Conservation (phyloP, 257 asterid species). For the Forsythia suspensa region DNA sequence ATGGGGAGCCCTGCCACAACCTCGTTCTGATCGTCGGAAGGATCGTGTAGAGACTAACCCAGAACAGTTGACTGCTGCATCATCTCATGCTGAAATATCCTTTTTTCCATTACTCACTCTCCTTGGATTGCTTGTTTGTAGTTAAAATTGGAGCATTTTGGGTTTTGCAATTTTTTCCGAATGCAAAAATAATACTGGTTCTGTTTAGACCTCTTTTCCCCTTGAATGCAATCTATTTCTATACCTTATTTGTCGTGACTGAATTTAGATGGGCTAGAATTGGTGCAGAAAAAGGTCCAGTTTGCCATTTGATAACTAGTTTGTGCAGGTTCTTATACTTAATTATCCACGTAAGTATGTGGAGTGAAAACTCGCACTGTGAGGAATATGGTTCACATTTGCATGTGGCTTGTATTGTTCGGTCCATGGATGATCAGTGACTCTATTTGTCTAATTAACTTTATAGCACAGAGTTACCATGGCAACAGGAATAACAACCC, state of each 20-base stretch:
- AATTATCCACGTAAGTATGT: not conserved
- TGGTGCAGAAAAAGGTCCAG: not conserved
- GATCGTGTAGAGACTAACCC: conserved; percentile 99
- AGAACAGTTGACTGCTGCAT: conserved; percentile 98
- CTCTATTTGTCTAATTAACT: conserved; percentile 58
- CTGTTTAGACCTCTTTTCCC: not conserved
- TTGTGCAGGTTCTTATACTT: not conserved
- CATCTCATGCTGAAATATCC: conserved; percentile 98
- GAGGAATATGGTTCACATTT: not conserved
- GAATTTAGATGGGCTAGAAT: not conserved
- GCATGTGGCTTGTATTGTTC: not conserved
- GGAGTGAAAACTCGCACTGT: conserved; percentile 1
- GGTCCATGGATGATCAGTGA: conserved; percentile 4
- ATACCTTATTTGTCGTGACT: not conserved
- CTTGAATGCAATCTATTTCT: not conserved
- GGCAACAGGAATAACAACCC: conserved; percentile 77
- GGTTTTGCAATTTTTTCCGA: not conserved
- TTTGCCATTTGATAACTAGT: not conserved
- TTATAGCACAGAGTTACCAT: conserved; percentile 77
- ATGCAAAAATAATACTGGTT: not conserved
- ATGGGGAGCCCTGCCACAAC: conserved; percentile 99
- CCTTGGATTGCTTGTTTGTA: not conserved
- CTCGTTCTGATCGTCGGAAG: conserved; percentile 91
- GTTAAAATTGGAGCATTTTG: not conserved
- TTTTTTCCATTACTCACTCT: conserved; percentile 29